Base-by-base conservation (phyloP, 371 early-diverging fungal genomes). In the Mortierella sp. region DNA sequence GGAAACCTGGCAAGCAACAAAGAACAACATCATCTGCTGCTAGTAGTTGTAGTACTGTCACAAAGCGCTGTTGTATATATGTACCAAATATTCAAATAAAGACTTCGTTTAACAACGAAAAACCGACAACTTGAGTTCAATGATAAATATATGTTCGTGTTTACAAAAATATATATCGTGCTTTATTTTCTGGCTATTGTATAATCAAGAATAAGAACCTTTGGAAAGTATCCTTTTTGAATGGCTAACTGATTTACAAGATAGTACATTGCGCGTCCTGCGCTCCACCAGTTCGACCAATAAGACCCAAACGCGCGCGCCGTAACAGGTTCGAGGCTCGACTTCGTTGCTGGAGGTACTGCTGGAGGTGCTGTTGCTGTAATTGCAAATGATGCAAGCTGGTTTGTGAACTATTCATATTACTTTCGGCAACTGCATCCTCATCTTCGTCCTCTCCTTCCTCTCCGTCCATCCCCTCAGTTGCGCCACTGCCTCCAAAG, bases 351-450 rank as follows among this genome's bases (percentile, higher is more conserved):
- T 62, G 66, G 16, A 66, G 66, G 57, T 71, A 68, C 32, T 67
- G 71, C 47, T 80, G 80, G 22, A 75, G 58, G 22, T 75, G 75
- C 55, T 72, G 75, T 9, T 80, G 80, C 52, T 72, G 72, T 39
- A 72, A 24, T 35, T 75, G 81, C 58, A 75, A 35, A 66, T 80
- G 76, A 40, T 80, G 81, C 49, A 80, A 28, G 10, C 69, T 72
- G 14, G 68, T 68, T 28, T 75, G 75, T 4, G 72, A 75, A 24
- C 51, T 64, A 47, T 72, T 64, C 1, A 11, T 39, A 11, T 52
- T 43, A 20, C 26, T 55, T 5, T 57, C 12, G 1, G n/a, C 39
- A 37, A 64, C n/a, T 0, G 49, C 69, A 6, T 66, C 79, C 16
- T 79, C 79, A 14, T 62, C 74, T 2, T 67, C 75, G 6, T 58